Conservation (phyloP, 1,284 basidiomycete species). For the Bondarzewia mesenterica region DNA sequence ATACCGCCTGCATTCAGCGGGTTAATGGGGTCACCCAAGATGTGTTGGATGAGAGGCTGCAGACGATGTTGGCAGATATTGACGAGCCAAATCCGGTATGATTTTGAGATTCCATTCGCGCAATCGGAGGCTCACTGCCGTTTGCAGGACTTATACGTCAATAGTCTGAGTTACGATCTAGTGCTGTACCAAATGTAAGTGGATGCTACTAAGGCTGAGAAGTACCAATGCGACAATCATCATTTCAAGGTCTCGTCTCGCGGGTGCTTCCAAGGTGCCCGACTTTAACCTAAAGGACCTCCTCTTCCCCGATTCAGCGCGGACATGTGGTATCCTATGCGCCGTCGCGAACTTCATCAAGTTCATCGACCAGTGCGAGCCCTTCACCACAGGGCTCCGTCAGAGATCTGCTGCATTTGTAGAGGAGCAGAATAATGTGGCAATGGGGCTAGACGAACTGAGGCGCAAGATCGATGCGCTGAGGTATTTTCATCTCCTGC, state of each 20-base stretch:
- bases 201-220: background rate
- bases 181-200: slow-evolving; percentile 61
- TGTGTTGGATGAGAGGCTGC: slow-evolving; percentile 48
- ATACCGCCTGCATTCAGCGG: slow-evolving; percentile 60
- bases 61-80: slow-evolving; percentile 24
- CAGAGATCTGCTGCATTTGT: slow-evolving; percentile 48
- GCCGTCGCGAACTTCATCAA: slow-evolving; percentile 91
- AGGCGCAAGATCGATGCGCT: slow-evolving; percentile 49
- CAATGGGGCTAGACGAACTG: slow-evolving; percentile 42
- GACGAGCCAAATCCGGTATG: slow-evolving; percentile 46
- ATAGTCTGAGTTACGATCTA: slow-evolving; percentile 51
- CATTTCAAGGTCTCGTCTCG: slow-evolving; percentile 2
- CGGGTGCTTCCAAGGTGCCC: slow-evolving; percentile 44
- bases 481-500: slow-evolving; percentile 45
- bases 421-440: slow-evolving; percentile 46
- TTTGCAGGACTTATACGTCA: slow-evolving; percentile 52
- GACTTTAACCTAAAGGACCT: slow-evolving; percentile 76
- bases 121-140: slow-evolving; percentile 7
- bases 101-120: background rate
- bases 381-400: slow-evolving; percentile 52
- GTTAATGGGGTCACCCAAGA: slow-evolving; percentile 58
- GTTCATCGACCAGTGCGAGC: slow-evolving; percentile 70
- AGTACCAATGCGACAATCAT: background rate
- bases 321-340: slow-evolving; percentile 69
- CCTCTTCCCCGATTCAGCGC: slow-evolving; percentile 58